Base-by-base conservation (phyloP, 805 yeast genomes). In the Myxozyma lipomycoides region DNA sequence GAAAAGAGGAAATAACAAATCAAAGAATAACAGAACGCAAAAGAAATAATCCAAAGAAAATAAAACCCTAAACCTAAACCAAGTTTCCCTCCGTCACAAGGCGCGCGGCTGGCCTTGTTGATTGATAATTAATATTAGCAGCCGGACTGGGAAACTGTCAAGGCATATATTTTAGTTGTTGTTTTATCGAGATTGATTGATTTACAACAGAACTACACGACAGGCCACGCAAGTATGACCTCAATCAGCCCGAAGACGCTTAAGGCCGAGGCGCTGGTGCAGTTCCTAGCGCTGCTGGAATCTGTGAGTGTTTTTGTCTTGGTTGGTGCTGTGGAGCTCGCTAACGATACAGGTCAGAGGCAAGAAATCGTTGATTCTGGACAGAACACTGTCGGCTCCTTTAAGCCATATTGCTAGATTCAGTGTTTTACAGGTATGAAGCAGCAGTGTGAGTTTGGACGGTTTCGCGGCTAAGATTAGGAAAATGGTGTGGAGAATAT, bases 401-500 rank as follows among this genome's bases (percentile, higher is more conserved):
- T 65, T 83, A 49, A 79, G 84, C 61, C 70, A 70, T 34, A 67
- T 82, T 32, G 75, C 81, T 10, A 78, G 83, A 9, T 82, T 82
- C 63, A 73, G 78, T 48, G 62, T 66, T 5, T 70, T 83, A 26
- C 78, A 78, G 59, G 70, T 54, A 35, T n/a, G 32, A 28, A 10
- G 15, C 34, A 28, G 15, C n/a, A n/a, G n/a, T n/a, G n/a, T n/a
- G n/a, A n/a, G n/a, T n/a, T n/a, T n/a, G n/a, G n/a, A n/a, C n/a
- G n/a, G n/a, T n/a, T n/a, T n/a, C n/a, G n/a, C n/a, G n/a, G n/a
- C n/a, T n/a, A n/a, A n/a, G 12, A n/a, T 9, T 37, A 54, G 58
- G 59, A 71, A 35, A 70, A 67, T 35, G 82, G 80, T 46, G 76
- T 83, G 43, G 71, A 70, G 28, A 70, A 69, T 43, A 71, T 78